Base-by-base conservation (phyloP, 208 protist species). In the Trypanosoma lewisi region DNA sequence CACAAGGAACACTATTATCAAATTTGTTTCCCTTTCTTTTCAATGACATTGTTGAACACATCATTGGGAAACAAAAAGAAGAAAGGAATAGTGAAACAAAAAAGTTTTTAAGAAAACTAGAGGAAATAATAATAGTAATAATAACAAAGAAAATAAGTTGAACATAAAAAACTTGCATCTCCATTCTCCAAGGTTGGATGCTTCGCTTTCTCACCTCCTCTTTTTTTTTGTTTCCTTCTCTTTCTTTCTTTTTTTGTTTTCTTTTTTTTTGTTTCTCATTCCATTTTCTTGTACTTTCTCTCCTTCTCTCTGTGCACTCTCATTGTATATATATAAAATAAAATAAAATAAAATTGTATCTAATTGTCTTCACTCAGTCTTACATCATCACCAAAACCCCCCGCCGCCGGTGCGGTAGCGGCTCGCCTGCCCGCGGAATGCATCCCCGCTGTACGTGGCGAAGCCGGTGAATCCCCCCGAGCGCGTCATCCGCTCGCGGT, bases 361-460 rank as follows among this genome's bases (percentile, higher is more conserved):
- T 39, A 39, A 39, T 39, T 39, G 34, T 39, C 34, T 39, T 12
- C 36, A 39, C 36, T 12, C 36, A 6, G 8, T 39, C 39, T 44
- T 44, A 3, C 19, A 9, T 37, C 82, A 9, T 37, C 82, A 93
- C 83, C 81, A 93, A 54, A 83, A 88, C 0, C 74, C 80, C 37
- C 75, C 75, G 0, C 44, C 53, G 16, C 74, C 78, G 0, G 73
- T 27, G 36, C 82, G 81, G 58, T 80, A 79, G 17, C 82, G 82
- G 17, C 19, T 56, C 0, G 67, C 41, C 53, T 75, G 57, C 36
- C 78, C 82, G 37, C 85, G 78, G 67, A 82, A 81, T 17, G 58
- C 64, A 30, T 79, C 67, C 14, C 58, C 58, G 36, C 80, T 73
- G 48, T 85, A 85, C 11, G 78, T 83, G 19, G 70, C 59, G 28